Conservation (phyloP, 495 filamentous ascomycete genomes). For the Aspergillus taichungensis region DNA sequence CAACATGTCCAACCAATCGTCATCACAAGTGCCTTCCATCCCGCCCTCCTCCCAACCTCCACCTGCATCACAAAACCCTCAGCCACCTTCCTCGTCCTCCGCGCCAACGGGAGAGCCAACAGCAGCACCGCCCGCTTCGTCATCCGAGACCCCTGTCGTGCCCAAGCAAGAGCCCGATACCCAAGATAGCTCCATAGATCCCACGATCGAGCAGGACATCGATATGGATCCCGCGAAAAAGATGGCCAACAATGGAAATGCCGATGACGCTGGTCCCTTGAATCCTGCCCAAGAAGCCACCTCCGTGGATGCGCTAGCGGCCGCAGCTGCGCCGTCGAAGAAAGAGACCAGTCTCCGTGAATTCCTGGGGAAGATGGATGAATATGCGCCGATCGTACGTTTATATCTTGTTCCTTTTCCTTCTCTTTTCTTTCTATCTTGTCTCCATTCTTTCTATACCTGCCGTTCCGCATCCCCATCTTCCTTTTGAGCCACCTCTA, state of each 20-base stretch:
- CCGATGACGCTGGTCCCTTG: slow-evolving; percentile 10
- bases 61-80: slow-evolving; percentile 5
- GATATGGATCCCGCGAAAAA: slow-evolving; percentile 29
- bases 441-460: slow-evolving; percentile 1
- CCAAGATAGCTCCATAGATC: slow-evolving; percentile 17
- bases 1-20: slow-evolving; percentile 20
- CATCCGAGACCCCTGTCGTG: slow-evolving; percentile 18
- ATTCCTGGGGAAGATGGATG: slow-evolving; percentile 93
- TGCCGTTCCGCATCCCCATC: too few relatives aligned
- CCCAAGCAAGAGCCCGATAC: slow-evolving; percentile 23
- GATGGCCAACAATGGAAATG: slow-evolving; percentile 9
- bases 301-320: slow-evolving; percentile 22
- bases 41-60: slow-evolving; percentile 11
- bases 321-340: slow-evolving; percentile 52
- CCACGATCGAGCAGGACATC: slow-evolving; percentile 38
- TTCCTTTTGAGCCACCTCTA: too few relatives aligned
- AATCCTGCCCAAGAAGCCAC: slow-evolving; percentile 12
- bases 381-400: slow-evolving; percentile 92
- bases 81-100: slow-evolving; percentile 8
- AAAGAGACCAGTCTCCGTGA: slow-evolving; percentile 89
- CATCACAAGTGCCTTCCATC: slow-evolving; percentile 12
- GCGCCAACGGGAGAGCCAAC: slow-evolving; percentile 4
- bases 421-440: neutral
- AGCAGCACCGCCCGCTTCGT: neutral
- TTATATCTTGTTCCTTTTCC: slow-evolving; percentile 2